Evolutionary conservation across 768 basidiomycete species (phyloP), one percentile per base, ranked within the genome.

Genomic region (Tylopilus felleus): DNA sequence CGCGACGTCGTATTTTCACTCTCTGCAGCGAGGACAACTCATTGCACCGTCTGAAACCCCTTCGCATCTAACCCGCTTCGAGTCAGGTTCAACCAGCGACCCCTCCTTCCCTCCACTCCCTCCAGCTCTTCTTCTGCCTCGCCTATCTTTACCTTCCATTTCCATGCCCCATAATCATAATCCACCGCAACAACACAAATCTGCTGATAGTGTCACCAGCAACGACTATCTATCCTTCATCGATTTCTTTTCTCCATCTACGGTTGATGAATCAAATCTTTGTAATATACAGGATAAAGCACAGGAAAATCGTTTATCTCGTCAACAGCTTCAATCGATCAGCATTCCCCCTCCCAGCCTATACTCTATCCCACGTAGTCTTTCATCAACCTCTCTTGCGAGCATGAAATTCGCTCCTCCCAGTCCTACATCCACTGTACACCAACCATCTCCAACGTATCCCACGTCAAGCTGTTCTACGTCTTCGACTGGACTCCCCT

Each of bases 221-320:
- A 71, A 71, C 66, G 72, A 74, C 57, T 68, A 64, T 56, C 66
- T 70, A 52, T 80, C 80, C 29, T 79, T 80, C 60, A 78, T 80
- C 42, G 77, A 80, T 66, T 65, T 81, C 44, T 66, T 65, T 46
- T 74, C 79, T 17, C 49, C 63, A 57, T 62, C 65, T 57, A 55
- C 28, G 17, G 27, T 54, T 14, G 66, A 65, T 22, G 60, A 58
- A 25, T 7, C 51, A 3, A 56, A 31, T 47, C 17, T 44, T 33
- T 52, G n/a, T 40, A 41, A 43, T 39, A 21, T 33, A n/a, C 61
- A 47, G 40, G 45, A 51, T 35, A 28, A 10, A 14, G 1, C 58
- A 19, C 51, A 45, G 17, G 43, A 49, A 16, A 3, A 12, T 3
- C 38, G 53, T n/a, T 27, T 57, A 22, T 40, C 59, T 60, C 60